Evolutionary conservation across 2,329 filamentous ascomycete genomes (phyloP), one percentile per base, ranked within the genome.

Genomic region (Colletotrichum plurivorum): DNA sequence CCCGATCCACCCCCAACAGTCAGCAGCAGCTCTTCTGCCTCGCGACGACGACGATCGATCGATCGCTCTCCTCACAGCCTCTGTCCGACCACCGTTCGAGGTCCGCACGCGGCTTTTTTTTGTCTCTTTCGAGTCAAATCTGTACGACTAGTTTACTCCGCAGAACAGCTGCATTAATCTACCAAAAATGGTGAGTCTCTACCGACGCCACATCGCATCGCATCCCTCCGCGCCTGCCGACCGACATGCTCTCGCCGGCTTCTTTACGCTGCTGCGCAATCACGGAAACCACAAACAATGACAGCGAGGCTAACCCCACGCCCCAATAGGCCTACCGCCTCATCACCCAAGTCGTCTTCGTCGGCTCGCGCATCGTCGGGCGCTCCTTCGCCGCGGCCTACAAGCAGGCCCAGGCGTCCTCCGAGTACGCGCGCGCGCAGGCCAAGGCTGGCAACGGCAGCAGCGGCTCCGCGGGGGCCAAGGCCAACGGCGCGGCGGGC

Each of bases 381-480:
- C 94, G 95, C 75, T 95, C 96, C 76, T 96, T 98, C 79, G 86
- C 91, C 76, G 96, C 98, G 84, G 96, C 96, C 73, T 99, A 97
- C 85, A 94, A 94, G 80, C 96, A 99, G 86, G 96, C 96, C 56
- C 90, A 94, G 68, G 95, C 95, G 41, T 92, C 94, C 4, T 93
- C 92, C 71, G 89, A 93, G 80, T 96, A 97, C 81, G 90, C 92
- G 74, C 91, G 91, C 73, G 90, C 93, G 61, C 90, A 92, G 73
- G 88, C 87, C 72, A 92, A 92, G 76, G 82, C 80, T 73, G 77
- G 73, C 46, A 82, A 80, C 74, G 77, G 73, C 48, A 74, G 77
- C 43, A 79, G 79, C 10, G 76, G 83, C 59, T 88, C 88, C 73
- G 87, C 88, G 70, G 80, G 89, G 70, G 80, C 87, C 27, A 67